Evolutionary conservation across 2,329 filamentous ascomycete species (phyloP), one percentile per base, ranked within the genome.

Genomic region (Emmonsia crescens): DNA sequence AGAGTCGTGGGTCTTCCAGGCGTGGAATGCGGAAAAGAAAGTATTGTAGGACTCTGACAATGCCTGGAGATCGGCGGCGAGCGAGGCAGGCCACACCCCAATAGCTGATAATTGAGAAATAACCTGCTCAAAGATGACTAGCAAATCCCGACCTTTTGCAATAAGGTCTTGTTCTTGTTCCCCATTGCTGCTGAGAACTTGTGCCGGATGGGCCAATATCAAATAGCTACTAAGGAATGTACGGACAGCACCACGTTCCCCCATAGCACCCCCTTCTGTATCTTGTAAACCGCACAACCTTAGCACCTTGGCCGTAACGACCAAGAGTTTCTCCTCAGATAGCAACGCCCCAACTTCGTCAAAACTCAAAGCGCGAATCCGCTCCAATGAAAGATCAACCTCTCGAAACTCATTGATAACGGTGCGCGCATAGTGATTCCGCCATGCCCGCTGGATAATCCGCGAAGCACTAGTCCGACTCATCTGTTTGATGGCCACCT

Each of bases 191-290:
- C 81, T 85, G 59, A 87, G 72, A 8, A 86, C 83, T 61, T 84
- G 79, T 3, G 78, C 74, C 3, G 85, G 84, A 70, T 87, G 84
- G 2, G 82, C 82, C 21, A 84, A 74, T 59, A 87, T 83, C 57
- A 87, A 75, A 69, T 83, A 87, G 38, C 83, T 81, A 70, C 83
- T 85, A 49, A 87, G 76, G 66, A 87, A 87, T 1, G 82, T 85
- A 62, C 84, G 76, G 42, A 83, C 78, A n/a, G 80, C 77, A 44
- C 81, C 81, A 65, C 78, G 75, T 61, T 80, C 75, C 6, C 77
- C 75, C 64, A 79, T 71, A 40, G 75, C 74, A 0, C 78, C 77
- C 48, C 78, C 77, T 56, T 79, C 78, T 63, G 75, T 74, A 63
- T 85, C 82, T 59, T 81, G 77, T 36, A 86, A 70, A 2, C 78